A percentile compares a stretch with the other conserved stretches of the same genome.
Conservation (phyloP, 495 filamentous ascomycete species). For the Stereocaulon alpinum region DNA sequence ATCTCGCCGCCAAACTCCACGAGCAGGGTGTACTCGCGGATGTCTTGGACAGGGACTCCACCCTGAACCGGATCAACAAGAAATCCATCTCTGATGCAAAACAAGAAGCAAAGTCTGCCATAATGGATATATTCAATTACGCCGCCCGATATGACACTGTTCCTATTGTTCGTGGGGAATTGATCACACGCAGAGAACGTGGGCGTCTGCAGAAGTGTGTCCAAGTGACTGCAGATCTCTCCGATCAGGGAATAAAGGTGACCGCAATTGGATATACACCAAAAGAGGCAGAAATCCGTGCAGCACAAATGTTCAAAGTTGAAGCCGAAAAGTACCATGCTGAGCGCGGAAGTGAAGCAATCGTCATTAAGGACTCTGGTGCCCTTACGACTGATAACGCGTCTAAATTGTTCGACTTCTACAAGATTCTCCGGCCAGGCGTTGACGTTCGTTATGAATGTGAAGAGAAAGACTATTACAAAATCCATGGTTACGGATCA, state of each 20-base stretch:
- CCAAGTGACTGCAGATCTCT: slow-evolving; percentile 31
- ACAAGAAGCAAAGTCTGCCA: slow-evolving; percentile 27
- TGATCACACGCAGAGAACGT: slow-evolving; percentile 11
- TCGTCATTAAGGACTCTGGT: slow-evolving; percentile 30
- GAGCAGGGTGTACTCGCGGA: slow-evolving; percentile 25
- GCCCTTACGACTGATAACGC: slow-evolving; percentile 33
- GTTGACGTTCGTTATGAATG: slow-evolving; percentile 25
- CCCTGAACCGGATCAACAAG: slow-evolving; percentile 21
- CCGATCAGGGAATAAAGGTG: slow-evolving; percentile 34
- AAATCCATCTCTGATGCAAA: slow-evolving; percentile 10
- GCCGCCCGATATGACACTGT: slow-evolving; percentile 35
- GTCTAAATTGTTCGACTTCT: slow-evolving; percentile 34
- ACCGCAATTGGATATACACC: slow-evolving; percentile 22
- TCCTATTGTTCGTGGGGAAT: slow-evolving; percentile 25
- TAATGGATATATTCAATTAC: slow-evolving; percentile 40
- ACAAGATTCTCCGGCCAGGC: slow-evolving; percentile 24
- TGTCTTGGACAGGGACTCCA: slow-evolving; percentile 19
- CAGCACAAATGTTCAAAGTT: slow-evolving; percentile 33
- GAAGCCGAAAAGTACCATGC: slow-evolving; percentile 35
- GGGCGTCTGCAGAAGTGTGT: slow-evolving; percentile 15
- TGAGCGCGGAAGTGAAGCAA: slow-evolving; percentile 27
- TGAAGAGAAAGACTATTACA: slow-evolving; percentile 1
- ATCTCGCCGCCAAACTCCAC: slow-evolving; percentile 28
- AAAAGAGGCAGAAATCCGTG: slow-evolving; percentile 29
- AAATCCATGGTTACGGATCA: slow-evolving; percentile 12